phyloP scores from a whole-genome alignment of 163 green algal species.

The Chlamydomonas reinhardtii region DNA sequence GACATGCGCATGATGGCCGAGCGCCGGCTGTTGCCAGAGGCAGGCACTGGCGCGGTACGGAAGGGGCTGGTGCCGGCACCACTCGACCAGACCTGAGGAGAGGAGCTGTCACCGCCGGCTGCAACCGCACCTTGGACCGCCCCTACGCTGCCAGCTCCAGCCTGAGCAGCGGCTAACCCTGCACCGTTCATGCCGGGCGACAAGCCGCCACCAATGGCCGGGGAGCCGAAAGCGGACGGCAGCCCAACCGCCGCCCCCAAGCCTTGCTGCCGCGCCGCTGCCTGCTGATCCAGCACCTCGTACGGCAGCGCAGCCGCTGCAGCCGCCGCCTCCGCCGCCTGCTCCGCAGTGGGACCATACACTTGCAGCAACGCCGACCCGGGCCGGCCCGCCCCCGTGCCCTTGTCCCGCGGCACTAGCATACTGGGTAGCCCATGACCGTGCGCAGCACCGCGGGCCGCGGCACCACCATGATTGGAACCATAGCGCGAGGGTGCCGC shows the following conservation, averaged over 20 bases:
- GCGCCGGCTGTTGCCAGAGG: not conserved
- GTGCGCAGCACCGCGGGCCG: not conserved
- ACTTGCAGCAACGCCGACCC: slow-evolving; percentile 5
- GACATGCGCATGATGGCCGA: not conserved
- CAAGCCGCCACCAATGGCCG: too few species aligned
- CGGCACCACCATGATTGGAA: too few species aligned
- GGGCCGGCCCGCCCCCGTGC: not conserved
- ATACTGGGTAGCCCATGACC: not conserved
- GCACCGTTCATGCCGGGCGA: too few species aligned
- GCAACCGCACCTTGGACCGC: not conserved
- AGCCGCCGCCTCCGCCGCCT: slow-evolving; percentile 27
- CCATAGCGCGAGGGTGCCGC: too few species aligned
- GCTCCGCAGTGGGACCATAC: slow-evolving; percentile 25
- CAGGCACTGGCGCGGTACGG: not conserved
- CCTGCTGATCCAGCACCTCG: not conserved
- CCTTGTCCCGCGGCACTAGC: slow-evolving; percentile 19
- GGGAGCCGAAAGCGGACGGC: too few species aligned
- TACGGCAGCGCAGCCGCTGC: slow-evolving; percentile 14
- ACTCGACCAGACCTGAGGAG: too few species aligned
- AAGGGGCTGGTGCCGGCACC: too few species aligned
- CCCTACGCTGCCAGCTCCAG: not conserved
- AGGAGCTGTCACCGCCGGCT: too few species aligned
- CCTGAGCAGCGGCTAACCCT: too few species aligned
- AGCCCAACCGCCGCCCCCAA: too few species aligned
- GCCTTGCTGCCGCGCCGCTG: too few species aligned